These are phyloP conservation scores for Cladophialophora yegresii DNA, from an alignment of 2,329 filamentous ascomycete species.

Conservation along the genomic window DNA sequence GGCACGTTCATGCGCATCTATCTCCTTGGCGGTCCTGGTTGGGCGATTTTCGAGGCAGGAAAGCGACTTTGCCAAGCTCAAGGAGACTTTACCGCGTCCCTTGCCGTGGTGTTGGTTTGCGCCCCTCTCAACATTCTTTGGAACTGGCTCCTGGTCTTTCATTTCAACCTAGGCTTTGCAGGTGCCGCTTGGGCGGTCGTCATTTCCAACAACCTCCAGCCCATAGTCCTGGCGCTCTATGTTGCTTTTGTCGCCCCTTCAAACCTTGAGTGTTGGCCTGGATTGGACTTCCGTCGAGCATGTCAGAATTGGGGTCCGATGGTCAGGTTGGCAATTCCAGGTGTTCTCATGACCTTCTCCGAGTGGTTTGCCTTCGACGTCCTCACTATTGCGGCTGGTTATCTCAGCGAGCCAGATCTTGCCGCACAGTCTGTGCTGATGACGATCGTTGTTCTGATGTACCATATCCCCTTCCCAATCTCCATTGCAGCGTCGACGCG, in stretches of 20 bases:
- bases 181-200: slow-evolving; percentile 71
- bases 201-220: slow-evolving; percentile 68
- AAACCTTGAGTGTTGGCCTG: slow-evolving; percentile 71
- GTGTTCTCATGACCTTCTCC: slow-evolving; percentile 81
- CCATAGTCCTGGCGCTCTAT: slow-evolving; percentile 65
- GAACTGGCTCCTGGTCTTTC: slow-evolving; percentile 72
- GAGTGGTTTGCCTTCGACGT: slow-evolving; percentile 86
- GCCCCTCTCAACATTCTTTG: slow-evolving; percentile 71
- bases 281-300: slow-evolving; percentile 62
- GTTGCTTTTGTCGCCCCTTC: slow-evolving; percentile 60
- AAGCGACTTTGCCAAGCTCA: slow-evolving; percentile 81
- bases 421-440: slow-evolving; percentile 78
- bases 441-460: slow-evolving; percentile 77
- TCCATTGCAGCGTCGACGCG: slow-evolving; percentile 78
- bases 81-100: slow-evolving; percentile 70
- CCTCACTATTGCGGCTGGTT: slow-evolving; percentile 70
- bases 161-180: slow-evolving; percentile 62
- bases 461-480: slow-evolving; percentile 80
- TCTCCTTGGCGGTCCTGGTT: slow-evolving; percentile 69
- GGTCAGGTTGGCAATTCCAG: slow-evolving; percentile 76
- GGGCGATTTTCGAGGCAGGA: slow-evolving; percentile 66
- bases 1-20: slow-evolving; percentile 67
- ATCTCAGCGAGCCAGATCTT: slow-evolving; percentile 69
- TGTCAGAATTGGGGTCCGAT: slow-evolving; percentile 71
- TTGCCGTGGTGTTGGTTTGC: slow-evolving; percentile 74